Evolutionary conservation across 495 filamentous ascomycete species (phyloP), one percentile per base, ranked within the genome.

Genomic region (Viridothelium virens): DNA sequence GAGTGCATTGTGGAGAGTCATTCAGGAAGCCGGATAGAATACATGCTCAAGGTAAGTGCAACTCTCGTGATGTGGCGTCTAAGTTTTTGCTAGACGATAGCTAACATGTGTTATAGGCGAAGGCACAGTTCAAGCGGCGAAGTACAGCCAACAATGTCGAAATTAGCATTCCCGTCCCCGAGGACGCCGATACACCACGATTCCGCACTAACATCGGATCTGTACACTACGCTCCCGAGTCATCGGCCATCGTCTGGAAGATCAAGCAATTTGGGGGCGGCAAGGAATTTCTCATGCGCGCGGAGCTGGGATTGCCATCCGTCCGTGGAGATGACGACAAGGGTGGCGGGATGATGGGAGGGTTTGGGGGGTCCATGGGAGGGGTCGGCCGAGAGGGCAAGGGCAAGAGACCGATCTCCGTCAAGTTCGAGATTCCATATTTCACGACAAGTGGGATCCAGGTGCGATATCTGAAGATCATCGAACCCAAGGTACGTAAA

Each of bases 391-490:
- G 79, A 75, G 14, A 46, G 7, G 89, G 87, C 39, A 96, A 97
- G 79, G 87, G 91, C 36, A 97, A 97, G 82, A 81, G 94, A 67
- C 95, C 95, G 2, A 97, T 97, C 73, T 92, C 89, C 75, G 94
- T 99, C 79, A 99, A 97, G 79, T 99, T 97, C 76, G 95, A 99
- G 82, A 97, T 97, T 75, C 95, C 95, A 38, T 99, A 99, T 77
- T 99, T 99, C 75, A 99, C 94, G 7, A 99, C 94, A 3, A 94
- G 89, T 76, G 94, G 94, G 39, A 99, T 99, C 73, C 94, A 97
- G 77, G 95, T 97, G 69, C 86, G 94, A 66, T 99, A 99, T 75
- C 76, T 99, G 78, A 99, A 99, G 85, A 99, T 99, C 72, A 97
- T 95, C 66, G 94, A 99, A 78, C 95, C 94, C 4, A 99, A 99